These are phyloP conservation scores for Talaromyces funiculosus DNA, from an alignment of 2,329 filamentous ascomycete species.

Conservation along the genomic window DNA sequence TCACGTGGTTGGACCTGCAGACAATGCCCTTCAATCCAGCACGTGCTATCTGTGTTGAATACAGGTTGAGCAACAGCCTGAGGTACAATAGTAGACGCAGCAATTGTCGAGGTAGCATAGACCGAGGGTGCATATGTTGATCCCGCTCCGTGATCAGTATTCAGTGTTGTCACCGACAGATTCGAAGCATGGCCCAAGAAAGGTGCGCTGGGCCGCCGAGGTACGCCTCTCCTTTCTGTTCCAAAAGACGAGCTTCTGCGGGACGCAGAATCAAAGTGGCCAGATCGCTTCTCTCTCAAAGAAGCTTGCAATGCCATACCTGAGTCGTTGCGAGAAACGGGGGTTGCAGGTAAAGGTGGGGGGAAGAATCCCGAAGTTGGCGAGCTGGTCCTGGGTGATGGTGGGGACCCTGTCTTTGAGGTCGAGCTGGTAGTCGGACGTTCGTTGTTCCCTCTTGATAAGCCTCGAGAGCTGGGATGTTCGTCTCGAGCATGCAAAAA, in stretches of 20 bases:
- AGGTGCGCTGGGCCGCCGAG: conserved; percentile 61
- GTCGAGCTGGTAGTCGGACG: conserved; percentile 69
- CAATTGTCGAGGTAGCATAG: conserved; percentile 47
- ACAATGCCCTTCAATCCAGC: conserved; percentile 46
- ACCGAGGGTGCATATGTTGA: conserved; percentile 46
- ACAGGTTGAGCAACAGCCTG: conserved; percentile 35
- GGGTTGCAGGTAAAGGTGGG: conserved; percentile 67
- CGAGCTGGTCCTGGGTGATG: conserved; percentile 57
- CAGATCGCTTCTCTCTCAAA: conserved; percentile 87
- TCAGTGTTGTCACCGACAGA: conserved; percentile 41
- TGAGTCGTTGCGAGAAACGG: conserved; percentile 84
- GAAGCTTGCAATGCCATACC: conserved; percentile 82
- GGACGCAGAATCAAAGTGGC: conserved; percentile 77
- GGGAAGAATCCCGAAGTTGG: conserved; percentile 75
- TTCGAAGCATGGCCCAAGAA: conserved; percentile 59
- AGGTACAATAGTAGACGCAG: conserved; percentile 48
- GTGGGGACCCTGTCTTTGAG: conserved; percentile 47
- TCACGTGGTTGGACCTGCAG: conserved; percentile 41
- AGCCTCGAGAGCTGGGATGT: conserved; percentile 41
- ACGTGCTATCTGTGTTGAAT: conserved; percentile 37
- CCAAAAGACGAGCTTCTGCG: conserved; percentile 91
- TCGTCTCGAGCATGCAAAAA: conserved; percentile 73
- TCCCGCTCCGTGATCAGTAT: conserved; percentile 33
- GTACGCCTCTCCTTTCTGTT: conserved; percentile 57
- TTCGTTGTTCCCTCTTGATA: conserved; percentile 47